phyloP scores from a whole-genome alignment of 768 basidiomycete genomes.

The Dioszegia crocea region DNA sequence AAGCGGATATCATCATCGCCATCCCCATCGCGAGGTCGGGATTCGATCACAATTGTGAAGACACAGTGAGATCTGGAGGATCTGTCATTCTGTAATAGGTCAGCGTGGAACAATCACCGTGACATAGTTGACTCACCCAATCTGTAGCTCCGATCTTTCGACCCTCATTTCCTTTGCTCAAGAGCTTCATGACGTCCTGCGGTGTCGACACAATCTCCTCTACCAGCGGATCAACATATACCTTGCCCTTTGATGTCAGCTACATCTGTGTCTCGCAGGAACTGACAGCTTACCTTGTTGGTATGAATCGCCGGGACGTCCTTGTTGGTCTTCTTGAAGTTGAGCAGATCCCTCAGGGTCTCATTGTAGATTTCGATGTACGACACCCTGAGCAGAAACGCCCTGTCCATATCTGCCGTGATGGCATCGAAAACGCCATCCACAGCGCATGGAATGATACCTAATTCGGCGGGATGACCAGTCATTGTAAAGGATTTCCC shows the following conservation, averaged over 20 bases:
- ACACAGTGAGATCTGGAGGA: slow-evolving; percentile 50
- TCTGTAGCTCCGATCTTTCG: slow-evolving; percentile 45
- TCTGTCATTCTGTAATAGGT: slow-evolving; percentile 40
- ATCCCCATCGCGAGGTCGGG: slow-evolving; percentile 36
- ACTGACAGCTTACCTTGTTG: slow-evolving; percentile 32
- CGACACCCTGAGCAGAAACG: slow-evolving; percentile 45
- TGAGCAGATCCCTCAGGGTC: slow-evolving; percentile 43
- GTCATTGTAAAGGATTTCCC: slow-evolving; percentile 48
- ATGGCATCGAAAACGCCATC: slow-evolving; percentile 49
- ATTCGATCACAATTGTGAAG: slow-evolving; percentile 48
- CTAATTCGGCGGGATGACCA: slow-evolving; percentile 39
- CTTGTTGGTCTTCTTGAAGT: slow-evolving; percentile 41
- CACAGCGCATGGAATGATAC: slow-evolving; percentile 48
- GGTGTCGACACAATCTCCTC: slow-evolving; percentile 70
- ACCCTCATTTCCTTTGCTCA: slow-evolving; percentile 56
- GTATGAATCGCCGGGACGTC: slow-evolving; percentile 45
- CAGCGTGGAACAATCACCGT: not conserved
- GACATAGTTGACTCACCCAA: slow-evolving; percentile 30
- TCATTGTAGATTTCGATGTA: slow-evolving; percentile 50
- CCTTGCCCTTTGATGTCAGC: slow-evolving; percentile 35
- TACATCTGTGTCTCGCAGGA: too few relatives aligned
- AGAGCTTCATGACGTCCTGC: slow-evolving; percentile 68
- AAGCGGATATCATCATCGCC: slow-evolving; percentile 42
- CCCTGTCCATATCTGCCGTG: slow-evolving; percentile 42
- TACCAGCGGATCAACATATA: slow-evolving; percentile 54